Percentiles rank a stretch among this genome's conserved stretches.
phyloP scores from a whole-genome alignment of 2,329 filamentous ascomycete genomes.

The Paecilomyces dactylethromorphus region DNA sequence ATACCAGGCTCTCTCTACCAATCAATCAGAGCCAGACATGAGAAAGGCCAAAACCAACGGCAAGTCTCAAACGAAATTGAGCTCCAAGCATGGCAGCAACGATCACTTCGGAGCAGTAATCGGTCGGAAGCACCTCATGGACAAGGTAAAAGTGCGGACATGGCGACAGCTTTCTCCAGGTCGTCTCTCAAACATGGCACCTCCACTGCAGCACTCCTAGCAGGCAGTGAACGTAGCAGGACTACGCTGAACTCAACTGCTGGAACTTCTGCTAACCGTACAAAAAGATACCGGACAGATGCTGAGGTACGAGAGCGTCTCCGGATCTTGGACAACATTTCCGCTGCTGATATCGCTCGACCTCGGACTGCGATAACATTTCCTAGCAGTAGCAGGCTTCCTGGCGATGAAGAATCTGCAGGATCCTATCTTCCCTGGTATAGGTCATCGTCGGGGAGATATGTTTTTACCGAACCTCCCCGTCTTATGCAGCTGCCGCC shows the following conservation, averaged over 20 bases:
- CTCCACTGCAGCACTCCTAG: neutral
- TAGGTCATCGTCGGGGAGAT: neutral
- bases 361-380: neutral
- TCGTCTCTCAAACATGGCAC: neutral
- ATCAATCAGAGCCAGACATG: neutral
- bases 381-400: neutral
- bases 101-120: neutral
- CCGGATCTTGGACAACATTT: neutral
- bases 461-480: neutral
- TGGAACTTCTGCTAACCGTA: neutral
- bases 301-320: neutral
- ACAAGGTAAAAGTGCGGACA: neutral
- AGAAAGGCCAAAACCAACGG: neutral
- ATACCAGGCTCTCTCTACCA: neutral
- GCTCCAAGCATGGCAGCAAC: neutral
- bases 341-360: neutral
- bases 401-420: neutral
- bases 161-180: neutral
- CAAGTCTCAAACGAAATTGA: neutral
- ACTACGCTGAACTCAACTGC: neutral
- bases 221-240: neutral
- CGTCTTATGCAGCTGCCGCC: neutral
- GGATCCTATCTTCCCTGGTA: neutral
- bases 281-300: neutral
- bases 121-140: neutral